These are phyloP conservation scores for Massariosphaeria phaeospora DNA, from an alignment of 495 filamentous ascomycete species.

Conservation along the genomic window DNA sequence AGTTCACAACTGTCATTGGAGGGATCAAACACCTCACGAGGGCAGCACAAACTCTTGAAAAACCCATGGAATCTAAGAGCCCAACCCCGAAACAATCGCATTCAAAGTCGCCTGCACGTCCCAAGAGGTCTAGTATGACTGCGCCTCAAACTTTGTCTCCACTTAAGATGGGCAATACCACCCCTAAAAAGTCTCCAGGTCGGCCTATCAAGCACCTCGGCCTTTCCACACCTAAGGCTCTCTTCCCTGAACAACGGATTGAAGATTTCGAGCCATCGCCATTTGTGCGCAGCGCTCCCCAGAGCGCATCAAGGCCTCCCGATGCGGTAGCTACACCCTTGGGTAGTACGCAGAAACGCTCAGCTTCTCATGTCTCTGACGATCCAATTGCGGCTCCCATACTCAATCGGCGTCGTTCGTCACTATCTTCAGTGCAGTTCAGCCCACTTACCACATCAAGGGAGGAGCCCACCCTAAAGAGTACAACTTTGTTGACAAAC, in stretches of 20 bases:
- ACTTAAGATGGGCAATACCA: neutral
- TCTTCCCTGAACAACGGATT: conserved; percentile 10
- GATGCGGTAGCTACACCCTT: conserved; percentile 8
- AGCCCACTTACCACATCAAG: conserved; percentile 18
- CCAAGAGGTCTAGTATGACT: neutral
- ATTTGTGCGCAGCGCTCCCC: conserved; percentile 7
- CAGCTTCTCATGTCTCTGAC: conserved; percentile 5
- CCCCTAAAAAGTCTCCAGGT: conserved; percentile 22
- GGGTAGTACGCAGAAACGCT: neutral
- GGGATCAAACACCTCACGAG: conserved; percentile 47
- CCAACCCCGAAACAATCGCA: conserved; percentile 10
- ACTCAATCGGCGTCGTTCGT: conserved; percentile 24
- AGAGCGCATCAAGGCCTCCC: conserved; percentile 1
- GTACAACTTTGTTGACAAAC: conserved; percentile 30
- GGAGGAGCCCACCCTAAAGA: conserved; percentile 24
- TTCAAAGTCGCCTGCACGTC: conserved; percentile 15
- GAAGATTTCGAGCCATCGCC: conserved; percentile 21
- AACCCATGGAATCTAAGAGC: neutral
- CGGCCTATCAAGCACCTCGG: conserved; percentile 15
- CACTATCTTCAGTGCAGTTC: conserved; percentile 28
- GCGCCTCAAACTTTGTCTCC: neutral
- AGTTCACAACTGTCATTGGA: conserved; percentile 70
- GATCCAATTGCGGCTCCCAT: conserved; percentile 29
- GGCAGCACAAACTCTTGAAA: conserved; percentile 7
- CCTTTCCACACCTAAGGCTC: conserved; percentile 8